Evolutionary conservation across 2,329 filamentous ascomycete genomes (phyloP), one percentile per base, ranked within the genome.

Genomic region (Epichloe baconii): DNA sequence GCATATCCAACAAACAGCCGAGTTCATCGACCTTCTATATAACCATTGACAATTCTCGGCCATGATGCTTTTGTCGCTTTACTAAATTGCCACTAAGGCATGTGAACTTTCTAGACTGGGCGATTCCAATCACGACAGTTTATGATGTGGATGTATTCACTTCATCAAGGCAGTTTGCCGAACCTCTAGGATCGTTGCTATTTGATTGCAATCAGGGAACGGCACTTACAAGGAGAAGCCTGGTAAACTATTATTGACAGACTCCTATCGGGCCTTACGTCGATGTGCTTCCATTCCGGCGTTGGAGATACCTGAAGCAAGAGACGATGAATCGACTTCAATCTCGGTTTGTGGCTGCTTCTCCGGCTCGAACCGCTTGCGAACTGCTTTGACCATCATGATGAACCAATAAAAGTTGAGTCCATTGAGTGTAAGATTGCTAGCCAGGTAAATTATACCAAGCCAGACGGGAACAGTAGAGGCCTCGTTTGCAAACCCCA

Each of bases 331-430:
- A 40, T 66, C 59, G n/a, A 64, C 51, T 23, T 66, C 58, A 12
- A 54, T 57, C 49, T 63, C 59, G 6, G 62, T 66, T 48, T 50
- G 56, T 50, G 57, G 61, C 37, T 64, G 61, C 38, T 68, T 62
- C 26, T 54, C 54, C 11, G 83, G 67, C 54, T 80, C 76, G 62
- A 93, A 93, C 26, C 87, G 76, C 71, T 86, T 89, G 53, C 82
- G 75, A 12, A 93, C 80, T 8, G 87, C 86, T 53, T 80, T 75
- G 55, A 94, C 82, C 88, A 94, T 94, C 76, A 88, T 88, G 61
- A 80, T 74, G 64, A 91, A 93, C 88, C 88, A 94, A 68, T 83
- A 86, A 61, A 86, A 82, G 68, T 94, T 94, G 49, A 94, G 71
- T 12, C 77, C 74, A 62, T 89, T 91, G 26, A 94, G 75, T 0